phyloP scores from a whole-genome alignment of 108 stramenopile species.

The Nitzschia sp. region DNA sequence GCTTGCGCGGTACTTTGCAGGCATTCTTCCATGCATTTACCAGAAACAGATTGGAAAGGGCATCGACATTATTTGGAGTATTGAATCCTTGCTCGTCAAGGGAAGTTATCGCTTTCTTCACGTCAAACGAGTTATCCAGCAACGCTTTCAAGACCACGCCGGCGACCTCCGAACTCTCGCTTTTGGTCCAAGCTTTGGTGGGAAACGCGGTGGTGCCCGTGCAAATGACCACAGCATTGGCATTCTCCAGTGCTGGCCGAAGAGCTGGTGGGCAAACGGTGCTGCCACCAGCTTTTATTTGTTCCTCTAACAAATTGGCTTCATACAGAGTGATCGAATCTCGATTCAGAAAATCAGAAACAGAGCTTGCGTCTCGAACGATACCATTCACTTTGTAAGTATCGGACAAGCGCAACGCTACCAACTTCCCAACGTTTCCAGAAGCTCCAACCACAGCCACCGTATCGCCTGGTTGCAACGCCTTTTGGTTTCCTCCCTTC shows the following conservation, averaged over 20 bases:
- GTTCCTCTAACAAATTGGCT: constrained; percentile 45
- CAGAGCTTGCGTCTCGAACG: constrained; percentile 32
- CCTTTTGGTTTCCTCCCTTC: background rate
- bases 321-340: constrained; percentile 40
- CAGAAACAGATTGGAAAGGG: constrained; percentile 46
- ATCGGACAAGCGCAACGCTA: constrained; percentile 45
- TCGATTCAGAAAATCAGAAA: constrained; percentile 34
- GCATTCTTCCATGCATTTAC: constrained; percentile 27
- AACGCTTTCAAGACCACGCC: constrained; percentile 29
- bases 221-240: constrained; percentile 61
- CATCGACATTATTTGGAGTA: constrained; percentile 70
- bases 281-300: constrained; percentile 7
- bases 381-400: constrained; percentile 48
- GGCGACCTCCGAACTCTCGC: constrained; percentile 28
- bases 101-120: constrained; percentile 26
- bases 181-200: constrained; percentile 54
- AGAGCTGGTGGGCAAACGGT: constrained; percentile 17
- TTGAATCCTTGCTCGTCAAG: constrained; percentile 48
- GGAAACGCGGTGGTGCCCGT: constrained; percentile 73
- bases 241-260: constrained; percentile 30
- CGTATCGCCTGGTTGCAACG: constrained; percentile 47
- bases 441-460: constrained; percentile 55
- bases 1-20: constrained; percentile 29
- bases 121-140: constrained; percentile 23
- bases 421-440: constrained; percentile 57